Percentiles rank a stretch among this genome's conserved stretches.
phyloP scores from a whole-genome alignment of 2,329 filamentous ascomycete species.

The Aspergillus sp. region DNA sequence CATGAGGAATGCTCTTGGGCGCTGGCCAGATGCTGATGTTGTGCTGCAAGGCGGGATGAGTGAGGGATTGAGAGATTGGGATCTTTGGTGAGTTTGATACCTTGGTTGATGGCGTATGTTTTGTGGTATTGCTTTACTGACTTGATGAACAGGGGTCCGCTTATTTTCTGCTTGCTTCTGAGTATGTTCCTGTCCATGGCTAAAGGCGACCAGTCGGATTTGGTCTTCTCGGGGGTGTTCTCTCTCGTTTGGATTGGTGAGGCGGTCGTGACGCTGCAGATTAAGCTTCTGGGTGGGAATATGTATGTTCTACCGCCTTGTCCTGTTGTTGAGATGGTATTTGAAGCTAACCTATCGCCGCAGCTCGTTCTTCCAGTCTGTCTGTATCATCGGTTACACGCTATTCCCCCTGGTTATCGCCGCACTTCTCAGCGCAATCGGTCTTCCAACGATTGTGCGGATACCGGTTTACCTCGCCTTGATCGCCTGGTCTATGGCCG shows the following conservation, averaged over 20 bases:
- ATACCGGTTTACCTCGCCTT: constrained; percentile 90
- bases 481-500: constrained; percentile 88
- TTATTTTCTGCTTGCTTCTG: constrained; percentile 89
- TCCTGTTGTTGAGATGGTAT: background rate
- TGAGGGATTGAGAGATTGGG: constrained; percentile 90
- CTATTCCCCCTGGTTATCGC: constrained; percentile 96
- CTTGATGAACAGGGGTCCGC: constrained; percentile 65
- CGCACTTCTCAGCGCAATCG: constrained; percentile 79
- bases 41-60: constrained; percentile 74
- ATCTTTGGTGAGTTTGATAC: constrained; percentile 67
- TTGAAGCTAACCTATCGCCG: constrained; percentile 21
- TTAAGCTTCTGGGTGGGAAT: constrained; percentile 92
- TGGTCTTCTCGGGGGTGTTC: constrained; percentile 95
- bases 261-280: constrained; percentile 95
- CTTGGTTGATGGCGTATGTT: background rate
- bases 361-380: constrained; percentile 95
- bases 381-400: constrained; percentile 98
- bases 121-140: background rate
- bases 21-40: constrained; percentile 68
- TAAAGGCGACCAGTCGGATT: constrained; percentile 73
- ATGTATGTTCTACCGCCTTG: constrained; percentile 67
- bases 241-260: constrained; percentile 96
- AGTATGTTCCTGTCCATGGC: constrained; percentile 86
- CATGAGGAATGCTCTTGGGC: constrained; percentile 57
- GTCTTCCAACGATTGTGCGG: constrained; percentile 74